Base-by-base conservation (phyloP, 2,329 filamentous ascomycete genomes). In the Fusarium hostae region DNA sequence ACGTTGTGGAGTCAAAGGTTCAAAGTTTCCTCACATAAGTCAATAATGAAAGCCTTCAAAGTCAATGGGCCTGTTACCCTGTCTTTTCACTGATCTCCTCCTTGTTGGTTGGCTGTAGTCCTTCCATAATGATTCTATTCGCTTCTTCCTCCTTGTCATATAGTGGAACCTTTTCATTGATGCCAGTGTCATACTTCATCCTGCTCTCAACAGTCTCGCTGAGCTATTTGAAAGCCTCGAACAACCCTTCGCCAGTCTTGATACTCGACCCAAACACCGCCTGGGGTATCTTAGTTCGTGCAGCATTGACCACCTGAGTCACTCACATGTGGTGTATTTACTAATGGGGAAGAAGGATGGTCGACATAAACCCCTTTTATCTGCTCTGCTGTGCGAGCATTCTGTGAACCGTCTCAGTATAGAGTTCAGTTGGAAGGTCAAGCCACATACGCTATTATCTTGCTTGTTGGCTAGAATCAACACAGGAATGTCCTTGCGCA, bases 401-500 rank as follows among this genome's bases (percentile, higher is more conserved):
- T 13, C 60, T 65, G 6, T 2, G 9, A 2, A 15, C 0, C 0
- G 3, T 26, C 1, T 63, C 11, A 34, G n/a, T 3, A 2, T 11
- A 37, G 20, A 6, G 6, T 26, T 11, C 18, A 1, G 9, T 26
- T n/a, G 20, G 0, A 5, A 18, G 5, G 8, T 2, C 5, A 13
- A 16, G 20, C 15, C 0, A 32, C 43, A 12, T 24, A 41, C 61
- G 2, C 3, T 30, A 16, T 30, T 13, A 35, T 34, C 37, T 28
- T 37, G 37, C 20, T 44, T 39, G 1, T 40, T 65, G 4, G 50
- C 51, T 13, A 59, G 7, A 28, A 66, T 44, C 12, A 66, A 45
- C 2, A 66, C 43, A 6, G 47, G 61, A 18, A 34, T 26, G 13
- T 15, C 10, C 13, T 26, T 37, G 3, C 24, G 32, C 10, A 50